Base-by-base conservation (phyloP, 306 rosid species). In the Urtica urens region DNA sequence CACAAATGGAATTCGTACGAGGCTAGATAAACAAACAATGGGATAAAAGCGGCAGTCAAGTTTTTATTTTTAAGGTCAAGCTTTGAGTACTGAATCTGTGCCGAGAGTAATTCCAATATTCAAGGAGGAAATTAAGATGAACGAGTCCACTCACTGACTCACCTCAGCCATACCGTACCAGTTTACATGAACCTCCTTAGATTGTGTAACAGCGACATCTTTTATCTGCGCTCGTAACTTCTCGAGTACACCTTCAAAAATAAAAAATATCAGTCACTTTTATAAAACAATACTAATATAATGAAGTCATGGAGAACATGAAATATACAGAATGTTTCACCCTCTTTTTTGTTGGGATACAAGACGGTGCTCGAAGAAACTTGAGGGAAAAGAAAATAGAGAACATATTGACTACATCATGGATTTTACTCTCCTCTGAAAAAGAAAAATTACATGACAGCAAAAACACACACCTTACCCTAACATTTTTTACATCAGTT, bases 121-220 rank as follows among this genome's bases (percentile, higher is more conserved):
- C 7, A 35, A 35, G 14, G 14, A 35, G 14, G 8, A 35, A 23
- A 23, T 26, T 10, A 18, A 23, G 9, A 15, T n/a, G n/a, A n/a
- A n/a, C n/a, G n/a, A n/a, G n/a, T n/a, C n/a, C n/a, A n/a, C n/a
- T n/a, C n/a, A 22, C 49, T 38, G 54, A 52, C 41, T 69, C 77
- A 90, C 99, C 99, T 85, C 94, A n/a, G 94, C 99, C 94, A 90
- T 69, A 54, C 94, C 95, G 51, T 37, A 40, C 99, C 99, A 85
- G 58, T 68, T 68, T 15, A 85, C 45, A 18, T 82, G 60, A 65
- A 90, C 85, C 75, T 81, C 79, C 59, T 79, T 90, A 30, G 94
- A 81, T 44, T 60, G 84, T 53, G 70, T 85, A 15, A 49, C 77
- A 53, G 35, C 81, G 8, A 77, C 87, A 62, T 67, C 95, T 70